Evolutionary conservation across 2,329 filamentous ascomycete species (phyloP), one percentile per base, ranked within the genome.

Genomic region (Fusarium hainanense): DNA sequence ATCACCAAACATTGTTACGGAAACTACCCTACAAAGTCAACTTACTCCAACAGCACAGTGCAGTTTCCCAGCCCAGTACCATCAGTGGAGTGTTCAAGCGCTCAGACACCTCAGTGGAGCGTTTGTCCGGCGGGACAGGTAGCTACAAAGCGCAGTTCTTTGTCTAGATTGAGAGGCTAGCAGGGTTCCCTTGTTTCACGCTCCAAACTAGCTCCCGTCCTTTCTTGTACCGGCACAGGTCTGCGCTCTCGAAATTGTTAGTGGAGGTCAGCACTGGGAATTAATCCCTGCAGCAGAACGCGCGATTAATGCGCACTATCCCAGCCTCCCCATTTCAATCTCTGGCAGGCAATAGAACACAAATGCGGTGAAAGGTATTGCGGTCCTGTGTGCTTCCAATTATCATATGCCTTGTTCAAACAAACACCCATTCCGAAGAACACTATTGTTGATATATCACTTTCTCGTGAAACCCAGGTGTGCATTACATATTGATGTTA

Each of bases 401-500:
- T 5, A 4, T 13, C 6, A 28, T 28, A 2, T 13, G 28, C 28
- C 28, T 13, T 13, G 14, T 32, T 16, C 30, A 7, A 4, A 8
- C 3, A 32, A 32, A 14, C 7, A 32, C 30, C 13, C 4, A 4
- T 30, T 30, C 7, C 30, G 7, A 8, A 32, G 14, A 16, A 32
- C 30, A 14, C 7, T 16, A 32, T 3, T 14, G 4, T 7, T 8
- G 13, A 32, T 32, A 1, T 16, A 4, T 16, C 16, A 14, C 30
- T 16, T 8, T 16, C 7, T 7, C 13, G 13, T 16, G 30, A 14
- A 32, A 32, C 14, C 30, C 3, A 32, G 14, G 7, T 32, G 30
- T 32, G 7, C 30, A 32, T 16, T 16, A 4, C 14, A 32, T 2
- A 4, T 2, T 4, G 30, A 32, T 3, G 7, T 1, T 1, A 4